Evolutionary conservation across 768 basidiomycete species (phyloP), one percentile per base, ranked within the genome.

Genomic region (Hirschioporus abietinus): DNA sequence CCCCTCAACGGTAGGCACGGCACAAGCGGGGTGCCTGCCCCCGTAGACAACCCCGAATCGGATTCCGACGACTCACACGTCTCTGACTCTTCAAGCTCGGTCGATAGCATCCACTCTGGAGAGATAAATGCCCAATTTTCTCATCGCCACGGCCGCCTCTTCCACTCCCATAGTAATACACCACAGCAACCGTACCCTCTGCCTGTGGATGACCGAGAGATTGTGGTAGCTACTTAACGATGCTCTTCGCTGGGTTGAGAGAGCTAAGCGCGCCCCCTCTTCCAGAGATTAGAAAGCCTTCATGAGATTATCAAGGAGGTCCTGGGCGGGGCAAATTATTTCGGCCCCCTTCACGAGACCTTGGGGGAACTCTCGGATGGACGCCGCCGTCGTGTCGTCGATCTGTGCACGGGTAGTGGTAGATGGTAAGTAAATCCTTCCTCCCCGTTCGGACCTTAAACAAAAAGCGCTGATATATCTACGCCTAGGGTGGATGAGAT

Each of bases 391-490:
- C 81, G 82, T 67, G 89, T 82, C 59, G 80, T 94, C 62, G 92
- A 94, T 75, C 71, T 92, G n/a, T 88, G 92, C 69, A 90, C 88
- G 7, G 92, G 92, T 20, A 89, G 83, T 20, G 92, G 92, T 6
- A 77, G 73, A 76, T 94, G 92, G 92, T 90, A 68, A 65, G 83
- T 77, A 64, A 69, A 67, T 61, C 27, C 63, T 64, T 69, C 63
- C 66, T 70, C 66, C 63, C 64, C 27, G 25, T 42, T 26, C n/a
- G 23, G 59, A 34, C 62, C 65, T 24, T 26, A 24, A 34, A 36
- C 60, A 24, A 42, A 59, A 52, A 8, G 8, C 15, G 63, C 26
- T 1, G 60, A 25, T 24, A 59, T 61, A 12, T 24, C 57, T 35
- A 64, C 65, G 68, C 30, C 2, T 72, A 93, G 92, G 92, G 79